Evolutionary conservation across 192 early-diverging fungal species (phyloP).

Genomic region (Backusella morwellensis): DNA sequence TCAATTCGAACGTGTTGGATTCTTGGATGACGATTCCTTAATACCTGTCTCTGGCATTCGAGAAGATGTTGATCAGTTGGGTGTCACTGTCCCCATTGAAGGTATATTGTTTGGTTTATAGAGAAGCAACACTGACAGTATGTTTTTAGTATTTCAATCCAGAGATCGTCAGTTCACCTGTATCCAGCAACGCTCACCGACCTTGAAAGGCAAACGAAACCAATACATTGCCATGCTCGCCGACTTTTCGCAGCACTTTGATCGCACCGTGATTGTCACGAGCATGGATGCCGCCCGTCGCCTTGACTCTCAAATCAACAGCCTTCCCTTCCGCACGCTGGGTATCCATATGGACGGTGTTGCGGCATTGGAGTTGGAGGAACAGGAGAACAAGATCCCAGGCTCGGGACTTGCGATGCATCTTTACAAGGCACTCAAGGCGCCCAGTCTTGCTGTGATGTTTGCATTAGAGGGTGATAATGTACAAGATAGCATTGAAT

Average conservation of each 20-base stretch:
- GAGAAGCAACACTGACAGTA: background rate
- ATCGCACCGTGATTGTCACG: constrained; percentile 57
- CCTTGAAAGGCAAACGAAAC: constrained; percentile 48
- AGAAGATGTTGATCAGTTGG: constrained; percentile 30
- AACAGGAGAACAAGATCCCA: constrained; percentile 39
- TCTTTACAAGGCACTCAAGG: constrained; percentile 47
- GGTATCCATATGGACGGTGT: constrained; percentile 24
- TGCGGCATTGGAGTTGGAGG: constrained; percentile 22
- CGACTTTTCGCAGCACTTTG: constrained; percentile 55
- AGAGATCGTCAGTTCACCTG: constrained; percentile 60
- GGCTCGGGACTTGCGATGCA: constrained; percentile 57
- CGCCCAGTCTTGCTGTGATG: constrained; percentile 46
- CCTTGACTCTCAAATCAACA: constrained; percentile 58
- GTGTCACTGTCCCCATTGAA: constrained; percentile 47
- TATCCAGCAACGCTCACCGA: constrained; percentile 69
- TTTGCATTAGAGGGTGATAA: constrained; percentile 79
- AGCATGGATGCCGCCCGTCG: constrained; percentile 68
- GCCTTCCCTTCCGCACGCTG: constrained; percentile 49
- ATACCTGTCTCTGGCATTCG: constrained; percentile 59
- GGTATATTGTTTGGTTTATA: constrained; percentile 14
- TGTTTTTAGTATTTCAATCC: constrained; percentile 58
- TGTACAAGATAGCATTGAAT: constrained; percentile 60
- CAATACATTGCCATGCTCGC: constrained; percentile 50
- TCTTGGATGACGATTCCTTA: constrained; percentile 54
- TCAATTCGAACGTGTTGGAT: constrained; percentile 56